Conservation (phyloP, 805 yeast genomes). For the Naumovozyma baii region DNA sequence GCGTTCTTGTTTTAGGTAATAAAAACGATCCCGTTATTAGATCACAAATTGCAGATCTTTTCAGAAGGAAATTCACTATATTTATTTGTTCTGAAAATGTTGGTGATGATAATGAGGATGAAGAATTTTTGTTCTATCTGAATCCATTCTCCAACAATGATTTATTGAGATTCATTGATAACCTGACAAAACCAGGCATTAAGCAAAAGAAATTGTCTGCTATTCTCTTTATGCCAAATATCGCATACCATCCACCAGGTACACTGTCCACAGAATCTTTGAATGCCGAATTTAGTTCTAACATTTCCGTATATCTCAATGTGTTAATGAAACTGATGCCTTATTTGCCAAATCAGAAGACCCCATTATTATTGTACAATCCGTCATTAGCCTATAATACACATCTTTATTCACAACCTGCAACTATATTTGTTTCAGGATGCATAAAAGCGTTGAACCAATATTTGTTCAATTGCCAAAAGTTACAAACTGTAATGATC, state of each 20-base stretch:
- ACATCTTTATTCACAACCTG: constrained; percentile 18
- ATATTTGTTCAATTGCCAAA: constrained; percentile 6
- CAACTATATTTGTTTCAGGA: constrained; percentile 24
- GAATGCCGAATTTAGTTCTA: constrained; percentile 19
- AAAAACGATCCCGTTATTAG: constrained; percentile 30
- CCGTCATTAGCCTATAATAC: constrained; percentile 24
- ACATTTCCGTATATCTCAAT: constrained; percentile 16
- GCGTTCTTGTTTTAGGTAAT: constrained; percentile 26
- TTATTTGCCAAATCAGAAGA: constrained; percentile 8
- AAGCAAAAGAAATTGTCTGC: constrained; percentile 12
- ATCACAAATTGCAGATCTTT: constrained; percentile 29
- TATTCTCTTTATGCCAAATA: constrained; percentile 26
- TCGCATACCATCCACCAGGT: constrained; percentile 27
- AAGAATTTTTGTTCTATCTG: constrained; percentile 20
- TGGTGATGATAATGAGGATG: constrained; percentile 19
- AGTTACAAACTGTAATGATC: constrained; percentile 13
- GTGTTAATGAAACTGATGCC: constrained; percentile 18
- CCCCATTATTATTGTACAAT: constrained; percentile 22
- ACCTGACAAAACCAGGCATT: neutral
- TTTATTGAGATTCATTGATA: neutral
- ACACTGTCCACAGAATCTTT: constrained; percentile 14
- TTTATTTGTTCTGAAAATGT: constrained; percentile 24
- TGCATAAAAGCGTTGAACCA: constrained; percentile 16
- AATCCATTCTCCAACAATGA: constrained; percentile 19
- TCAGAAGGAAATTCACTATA: constrained; percentile 26